Conservation (phyloP, 2,329 filamentous ascomycete genomes). For the Teratosphaeria gauchensis region DNA sequence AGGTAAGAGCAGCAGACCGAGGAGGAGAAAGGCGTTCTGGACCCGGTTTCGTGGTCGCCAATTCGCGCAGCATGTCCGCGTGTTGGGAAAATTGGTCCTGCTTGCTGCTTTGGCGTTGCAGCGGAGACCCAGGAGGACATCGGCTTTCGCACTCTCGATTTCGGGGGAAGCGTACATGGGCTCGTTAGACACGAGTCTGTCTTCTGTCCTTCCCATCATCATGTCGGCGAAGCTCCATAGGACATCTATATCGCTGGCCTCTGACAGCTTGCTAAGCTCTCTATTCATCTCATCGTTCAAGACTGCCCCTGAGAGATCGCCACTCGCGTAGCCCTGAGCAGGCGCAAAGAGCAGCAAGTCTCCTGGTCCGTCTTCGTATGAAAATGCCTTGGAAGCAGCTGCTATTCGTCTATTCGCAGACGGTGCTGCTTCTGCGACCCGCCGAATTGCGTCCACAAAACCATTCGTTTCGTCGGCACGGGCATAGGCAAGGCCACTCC, state of each 20-base stretch:
- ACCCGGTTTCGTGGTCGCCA: constrained; percentile 31
- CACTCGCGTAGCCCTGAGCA: constrained; percentile 34
- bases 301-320: constrained; percentile 25
- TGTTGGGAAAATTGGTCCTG: constrained; percentile 33
- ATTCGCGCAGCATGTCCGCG: constrained; percentile 44
- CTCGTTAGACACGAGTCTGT: constrained; percentile 17
- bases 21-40: constrained; percentile 27
- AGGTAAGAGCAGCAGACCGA: constrained; percentile 23
- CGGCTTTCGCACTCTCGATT: constrained; percentile 40
- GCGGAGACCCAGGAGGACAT: constrained; percentile 45
- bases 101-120: constrained; percentile 41
- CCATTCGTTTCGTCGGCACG: constrained; percentile 35
- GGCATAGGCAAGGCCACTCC: constrained; percentile 48
- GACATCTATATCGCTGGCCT: constrained; percentile 29
- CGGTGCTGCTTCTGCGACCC: constrained; percentile 26
- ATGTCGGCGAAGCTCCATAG: constrained; percentile 45
- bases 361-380: constrained; percentile 9
- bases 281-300: constrained; percentile 40
- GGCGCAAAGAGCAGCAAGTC: constrained; percentile 36
- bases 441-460: constrained; percentile 40
- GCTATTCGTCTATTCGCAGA: constrained; percentile 4
- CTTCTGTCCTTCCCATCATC: constrained; percentile 32
- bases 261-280: constrained; percentile 37
- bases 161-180: constrained; percentile 37
- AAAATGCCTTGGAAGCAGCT: constrained; percentile 9